A percentile compares a stretch with the other conserved stretches of the same genome.
These are phyloP conservation scores for Dioscorea dumetorum DNA, from an alignment of 106 monocot genomes.

Conservation along the genomic window DNA sequence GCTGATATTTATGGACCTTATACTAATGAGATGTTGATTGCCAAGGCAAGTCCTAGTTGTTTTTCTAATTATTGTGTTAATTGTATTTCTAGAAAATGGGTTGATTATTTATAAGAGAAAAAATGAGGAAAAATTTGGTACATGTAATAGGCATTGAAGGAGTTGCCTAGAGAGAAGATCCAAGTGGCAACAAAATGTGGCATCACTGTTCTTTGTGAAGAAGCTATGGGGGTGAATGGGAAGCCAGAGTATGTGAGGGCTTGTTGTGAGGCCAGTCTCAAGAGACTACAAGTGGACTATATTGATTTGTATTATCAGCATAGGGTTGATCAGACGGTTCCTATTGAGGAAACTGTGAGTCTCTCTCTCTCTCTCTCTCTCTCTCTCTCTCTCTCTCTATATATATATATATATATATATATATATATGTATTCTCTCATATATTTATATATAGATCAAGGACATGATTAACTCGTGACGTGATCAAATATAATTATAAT, in stretches of 20 bases:
- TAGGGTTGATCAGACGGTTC: conserved; percentile 56
- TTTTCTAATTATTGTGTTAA: too few relatives aligned
- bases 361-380: too few relatives aligned
- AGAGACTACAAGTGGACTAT: conserved; percentile 76
- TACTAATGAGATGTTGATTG: conserved; percentile 34
- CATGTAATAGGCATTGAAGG: conserved; percentile 36
- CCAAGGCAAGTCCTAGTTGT: conserved; percentile 14
- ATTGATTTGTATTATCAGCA: conserved; percentile 90
- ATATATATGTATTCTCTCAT: background rate
- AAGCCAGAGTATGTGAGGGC: conserved; percentile 46
- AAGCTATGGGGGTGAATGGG: conserved; percentile 17
- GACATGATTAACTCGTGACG: too few relatives aligned
- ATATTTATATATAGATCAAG: background rate
- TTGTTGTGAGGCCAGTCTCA: conserved; percentile 66
- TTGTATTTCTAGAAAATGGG: too few relatives aligned
- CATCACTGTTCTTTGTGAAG: background rate
- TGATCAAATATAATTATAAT: too few relatives aligned
- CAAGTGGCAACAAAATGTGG: conserved; percentile 54
- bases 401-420: background rate
- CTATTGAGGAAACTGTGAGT: conserved; percentile 81
- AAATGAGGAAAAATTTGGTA: background rate
- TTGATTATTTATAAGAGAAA: too few relatives aligned
- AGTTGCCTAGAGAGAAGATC: conserved; percentile 37
- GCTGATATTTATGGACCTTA: conserved; percentile 54
- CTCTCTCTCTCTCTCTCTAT: too few relatives aligned